phyloP scores from a whole-genome alignment of 371 early-diverging fungal species.

The Circinella minor region DNA sequence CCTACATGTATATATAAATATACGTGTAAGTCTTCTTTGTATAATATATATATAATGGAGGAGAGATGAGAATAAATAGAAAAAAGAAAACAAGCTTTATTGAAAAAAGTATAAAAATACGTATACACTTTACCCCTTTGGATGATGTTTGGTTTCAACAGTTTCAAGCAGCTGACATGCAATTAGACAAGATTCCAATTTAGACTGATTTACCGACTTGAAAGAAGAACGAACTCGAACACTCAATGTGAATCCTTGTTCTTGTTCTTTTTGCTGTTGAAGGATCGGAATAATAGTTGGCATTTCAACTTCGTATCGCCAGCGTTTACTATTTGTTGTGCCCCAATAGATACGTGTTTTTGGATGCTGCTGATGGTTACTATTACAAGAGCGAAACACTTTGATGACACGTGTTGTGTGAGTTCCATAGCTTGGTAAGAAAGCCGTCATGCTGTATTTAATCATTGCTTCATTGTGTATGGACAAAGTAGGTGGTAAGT shows the following conservation, averaged over 20 bases:
- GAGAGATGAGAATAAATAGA: no score
- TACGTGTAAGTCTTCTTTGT: no score
- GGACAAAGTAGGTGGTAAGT: neutral
- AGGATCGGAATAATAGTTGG: neutral
- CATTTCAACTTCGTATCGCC: slow-evolving; percentile 13
- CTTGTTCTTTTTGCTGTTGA: neutral
- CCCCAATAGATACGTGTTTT: slow-evolving; percentile 10
- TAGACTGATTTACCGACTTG: slow-evolving; percentile 1
- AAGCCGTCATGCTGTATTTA: neutral
- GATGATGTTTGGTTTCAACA: slow-evolving; percentile 8
- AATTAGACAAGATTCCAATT: slow-evolving; percentile 2
- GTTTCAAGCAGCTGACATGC: slow-evolving; percentile 10
- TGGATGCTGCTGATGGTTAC: neutral
- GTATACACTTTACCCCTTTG: neutral
- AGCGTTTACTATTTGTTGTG: neutral
- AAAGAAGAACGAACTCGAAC: neutral
- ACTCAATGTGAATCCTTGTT: neutral
- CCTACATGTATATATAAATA: neutral
- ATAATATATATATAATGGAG: no score
- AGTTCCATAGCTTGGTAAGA: neutral
- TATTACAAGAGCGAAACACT: neutral
- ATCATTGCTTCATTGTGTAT: neutral
- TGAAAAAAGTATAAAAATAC: neutral
- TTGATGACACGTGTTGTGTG: neutral
- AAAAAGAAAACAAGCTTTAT: no score